Evolutionary conservation across 2,329 filamentous ascomycete species (phyloP), one percentile per base, ranked within the genome.

Genomic region (Arthrobotrys musiformis): DNA sequence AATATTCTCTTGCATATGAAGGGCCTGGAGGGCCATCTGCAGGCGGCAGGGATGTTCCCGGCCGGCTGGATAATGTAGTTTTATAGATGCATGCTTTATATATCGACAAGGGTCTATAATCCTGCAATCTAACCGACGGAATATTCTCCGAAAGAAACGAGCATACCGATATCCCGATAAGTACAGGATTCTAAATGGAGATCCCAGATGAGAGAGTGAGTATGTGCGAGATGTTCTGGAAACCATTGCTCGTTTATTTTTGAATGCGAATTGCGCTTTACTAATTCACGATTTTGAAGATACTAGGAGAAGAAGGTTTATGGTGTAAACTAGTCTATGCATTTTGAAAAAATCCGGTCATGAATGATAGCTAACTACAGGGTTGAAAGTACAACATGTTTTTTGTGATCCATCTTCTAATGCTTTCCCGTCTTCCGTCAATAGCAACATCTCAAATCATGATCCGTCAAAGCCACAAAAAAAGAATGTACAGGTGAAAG

Each of bases 321-420:
- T 52, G 42, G 9, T 15, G 17, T 54, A 52, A 56, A 48, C 37
- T 22, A 40, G 19, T 74, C 70, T 74, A 74, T 74, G 35, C 46
- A 37, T 64, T 63, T 17, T 30, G 48, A 46, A 52, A 37, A 52
- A 61, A 46, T 61, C 19, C 61, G 56, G 35, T 70, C 67, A 70
- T 74, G 50, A 67, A 44, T 48, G 40, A 44, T 58, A 26, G 62
- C 70, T 74, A 67, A 9, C 52, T 74, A 74, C 70, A 67, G 5
- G 52, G 48, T 60, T 42, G 37, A 44, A 67, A 60, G 30, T 50
- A 48, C n/a, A 61, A 67, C 35, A 64, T 61, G 37, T 56, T 52
- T 58, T 54, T 52, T 58, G 37, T 67, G 70, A 74, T 74, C 70
- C 61, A 74, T 74, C 70, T 61, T 74, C 70, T 63, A 67, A 56